Percentiles rank a stretch among this genome's conserved stretches.
Conservation (phyloP, 2,329 filamentous ascomycete genomes). For the Beauveria bassiana region DNA sequence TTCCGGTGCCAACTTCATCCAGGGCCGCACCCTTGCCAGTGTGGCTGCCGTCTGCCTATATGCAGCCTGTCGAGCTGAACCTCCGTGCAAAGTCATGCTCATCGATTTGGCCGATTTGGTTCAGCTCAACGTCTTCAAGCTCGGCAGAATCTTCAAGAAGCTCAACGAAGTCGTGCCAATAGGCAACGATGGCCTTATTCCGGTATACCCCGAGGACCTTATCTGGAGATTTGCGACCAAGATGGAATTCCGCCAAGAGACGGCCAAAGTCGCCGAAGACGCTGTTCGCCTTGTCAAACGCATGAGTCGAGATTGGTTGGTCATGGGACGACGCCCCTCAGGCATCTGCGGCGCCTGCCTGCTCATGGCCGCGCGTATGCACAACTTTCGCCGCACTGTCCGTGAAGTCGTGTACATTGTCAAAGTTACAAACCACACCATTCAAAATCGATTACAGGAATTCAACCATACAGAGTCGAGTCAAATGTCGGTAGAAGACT, state of each 20-base stretch:
- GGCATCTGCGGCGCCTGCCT: conserved; percentile 92
- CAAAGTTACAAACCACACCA: conserved; percentile 89
- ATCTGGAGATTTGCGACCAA: conserved; percentile 87
- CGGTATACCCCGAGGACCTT: conserved; percentile 79
- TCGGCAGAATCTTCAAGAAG: conserved; percentile 84
- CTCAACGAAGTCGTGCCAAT: conserved; percentile 65
- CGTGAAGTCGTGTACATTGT: conserved; percentile 97
- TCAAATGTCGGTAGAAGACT: conserved; percentile 79
- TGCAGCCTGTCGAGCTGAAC: conserved; percentile 72
- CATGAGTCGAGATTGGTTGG: conserved; percentile 98
- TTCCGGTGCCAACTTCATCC: conserved; percentile 67
- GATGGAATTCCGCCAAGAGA: conserved; percentile 80
- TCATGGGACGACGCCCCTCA: conserved; percentile 84
- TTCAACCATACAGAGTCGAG: conserved; percentile 84
- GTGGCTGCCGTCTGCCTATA: conserved; percentile 91
- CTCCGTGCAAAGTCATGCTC: conserved; percentile 78
- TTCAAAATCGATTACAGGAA: conserved; percentile 84
- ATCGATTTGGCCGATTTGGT: conserved; percentile 88
- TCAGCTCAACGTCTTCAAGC: conserved; percentile 81
- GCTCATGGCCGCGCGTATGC: conserved; percentile 92
- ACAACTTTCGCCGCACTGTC: conserved; percentile 90
- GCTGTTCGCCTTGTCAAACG: conserved; percentile 80
- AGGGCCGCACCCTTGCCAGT: conserved; percentile 76
- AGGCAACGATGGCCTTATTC: conserved; percentile 55
- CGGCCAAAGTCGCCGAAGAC: conserved; percentile 78